Conservation (phyloP, 2,329 filamentous ascomycete species). For the Cordyceps militaris region DNA sequence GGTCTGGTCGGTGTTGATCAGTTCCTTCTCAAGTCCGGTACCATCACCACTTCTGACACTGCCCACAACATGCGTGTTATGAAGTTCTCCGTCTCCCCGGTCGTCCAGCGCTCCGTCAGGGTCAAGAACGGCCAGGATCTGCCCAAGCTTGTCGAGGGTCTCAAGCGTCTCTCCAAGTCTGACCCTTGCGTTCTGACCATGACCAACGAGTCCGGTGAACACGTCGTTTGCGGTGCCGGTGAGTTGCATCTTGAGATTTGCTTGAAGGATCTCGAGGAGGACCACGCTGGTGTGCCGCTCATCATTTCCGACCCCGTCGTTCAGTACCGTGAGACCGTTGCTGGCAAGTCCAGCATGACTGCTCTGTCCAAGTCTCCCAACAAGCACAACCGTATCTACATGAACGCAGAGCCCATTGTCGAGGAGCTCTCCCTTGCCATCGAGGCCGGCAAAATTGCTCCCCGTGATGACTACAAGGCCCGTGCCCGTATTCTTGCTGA, state of each 20-base stretch:
- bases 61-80: constrained; percentile 99
- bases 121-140: constrained; percentile 99
- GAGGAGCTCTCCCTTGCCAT: constrained; percentile 91
- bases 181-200: constrained; percentile 94
- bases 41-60: constrained; percentile 91
- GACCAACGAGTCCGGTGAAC: constrained; percentile 91
- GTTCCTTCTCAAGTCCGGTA: constrained; percentile 99
- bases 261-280: constrained; percentile 99
- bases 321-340: constrained; percentile 95
- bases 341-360: constrained; percentile 78
- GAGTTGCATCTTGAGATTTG: constrained; percentile 99
- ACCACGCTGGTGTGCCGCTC: constrained; percentile 97
- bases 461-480: constrained; percentile 98
- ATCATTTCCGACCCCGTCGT: constrained; percentile 98
- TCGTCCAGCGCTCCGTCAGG: constrained; percentile 97
- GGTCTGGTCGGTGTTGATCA: constrained; percentile 99
- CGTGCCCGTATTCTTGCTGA: constrained; percentile 95
- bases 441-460: constrained; percentile 82
- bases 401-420: constrained; percentile 80
- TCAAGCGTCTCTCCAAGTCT: constrained; percentile 99
- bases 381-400: constrained; percentile 99
- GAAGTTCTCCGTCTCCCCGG: constrained; percentile 99
- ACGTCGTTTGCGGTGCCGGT: constrained; percentile 98
- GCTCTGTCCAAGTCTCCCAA: constrained; percentile 99
- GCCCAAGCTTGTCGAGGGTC: constrained; percentile 99